Base-by-base conservation (phyloP, 495 filamentous ascomycete species). In the Penicillium silybi region DNA sequence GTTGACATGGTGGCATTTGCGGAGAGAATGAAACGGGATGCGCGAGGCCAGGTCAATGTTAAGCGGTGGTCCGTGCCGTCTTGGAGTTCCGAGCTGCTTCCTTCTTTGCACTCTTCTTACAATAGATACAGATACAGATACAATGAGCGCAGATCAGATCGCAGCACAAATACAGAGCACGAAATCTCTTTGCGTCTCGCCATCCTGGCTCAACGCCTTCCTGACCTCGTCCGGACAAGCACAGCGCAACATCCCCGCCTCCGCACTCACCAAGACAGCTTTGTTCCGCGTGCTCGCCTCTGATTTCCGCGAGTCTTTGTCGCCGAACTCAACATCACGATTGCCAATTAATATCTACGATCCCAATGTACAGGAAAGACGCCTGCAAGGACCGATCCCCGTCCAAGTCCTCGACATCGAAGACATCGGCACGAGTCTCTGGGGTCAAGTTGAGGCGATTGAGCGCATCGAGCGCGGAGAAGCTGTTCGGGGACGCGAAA, bases 361-460 rank as follows among this genome's bases (percentile, higher is more conserved):
- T 53, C 72, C 75, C 0, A 65, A 70, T 3, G 61, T 80, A 4
- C 74, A 78, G 52, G 79, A 89, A 49, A 66, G 75, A 13, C 67
- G 66, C 0, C 68, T 95, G 0, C 34, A 68, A 0, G 76, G 75
- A 0, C 76, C 89, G 17, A 75, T 92, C 6, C 76, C 84, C 0
- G 85, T 93, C 6, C 93, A 98, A 64, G 82, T 97, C 0, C 67
- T 95, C 0, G 89, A 89, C 41, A 78, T 97, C 16, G 87, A 92
- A 59, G 91, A 96, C 60, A 75, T 97, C 37, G 79, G 83, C 13
- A 79, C 78, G 13, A 88, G 85, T 58, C 76, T 85, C 18, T 92
- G 90, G 87, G 84, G 86, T 58, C 88, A 95, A 59, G 80, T 96
- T 35, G 92, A 97, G 59, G 82, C 82, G 18, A 76, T 97, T 20